Conservation (phyloP, 2,329 filamentous ascomycete genomes). For the Colletotrichum abscissum region DNA sequence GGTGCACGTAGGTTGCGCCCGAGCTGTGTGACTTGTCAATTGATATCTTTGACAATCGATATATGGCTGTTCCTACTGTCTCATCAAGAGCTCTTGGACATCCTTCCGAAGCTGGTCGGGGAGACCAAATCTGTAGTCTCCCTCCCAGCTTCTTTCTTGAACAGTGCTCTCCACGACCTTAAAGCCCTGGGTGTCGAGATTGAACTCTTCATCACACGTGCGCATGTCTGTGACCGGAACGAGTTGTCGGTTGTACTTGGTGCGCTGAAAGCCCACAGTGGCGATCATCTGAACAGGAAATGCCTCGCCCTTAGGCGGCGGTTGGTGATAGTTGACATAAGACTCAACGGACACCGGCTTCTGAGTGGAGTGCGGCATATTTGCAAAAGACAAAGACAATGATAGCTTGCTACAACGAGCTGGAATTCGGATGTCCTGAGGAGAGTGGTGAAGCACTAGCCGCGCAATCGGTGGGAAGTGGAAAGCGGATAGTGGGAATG, state of each 20-base stretch:
- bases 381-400: background rate
- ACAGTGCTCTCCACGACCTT: conserved; percentile 65
- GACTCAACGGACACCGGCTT: background rate
- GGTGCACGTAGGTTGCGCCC: background rate
- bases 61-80: background rate
- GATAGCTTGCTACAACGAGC: too few relatives aligned
- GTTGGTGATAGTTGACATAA: background rate
- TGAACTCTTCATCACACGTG: conserved; percentile 63
- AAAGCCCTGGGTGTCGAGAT: conserved; percentile 63
- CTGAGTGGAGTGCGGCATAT: background rate
- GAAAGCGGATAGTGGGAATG: too few relatives aligned
- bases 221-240: background rate
- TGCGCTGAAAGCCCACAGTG: background rate
- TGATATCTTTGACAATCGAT: fast-evolving
- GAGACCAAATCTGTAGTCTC: conserved; percentile 8
- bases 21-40: background rate
- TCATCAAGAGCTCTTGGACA: conserved; percentile 4
- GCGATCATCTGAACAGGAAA: background rate
- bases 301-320: background rate
- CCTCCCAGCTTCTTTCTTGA: conserved; percentile 58
- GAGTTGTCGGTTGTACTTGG: background rate
- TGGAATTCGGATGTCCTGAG: too few relatives aligned
- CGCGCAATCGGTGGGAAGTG: too few relatives aligned
- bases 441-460: background rate
- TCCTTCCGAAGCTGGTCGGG: conserved; percentile 16